Percentiles rank a stretch among this genome's conserved stretches.
Evolutionary conservation across 2,329 filamentous ascomycete genomes (phyloP).

Genomic region (Xylaria sp.): DNA sequence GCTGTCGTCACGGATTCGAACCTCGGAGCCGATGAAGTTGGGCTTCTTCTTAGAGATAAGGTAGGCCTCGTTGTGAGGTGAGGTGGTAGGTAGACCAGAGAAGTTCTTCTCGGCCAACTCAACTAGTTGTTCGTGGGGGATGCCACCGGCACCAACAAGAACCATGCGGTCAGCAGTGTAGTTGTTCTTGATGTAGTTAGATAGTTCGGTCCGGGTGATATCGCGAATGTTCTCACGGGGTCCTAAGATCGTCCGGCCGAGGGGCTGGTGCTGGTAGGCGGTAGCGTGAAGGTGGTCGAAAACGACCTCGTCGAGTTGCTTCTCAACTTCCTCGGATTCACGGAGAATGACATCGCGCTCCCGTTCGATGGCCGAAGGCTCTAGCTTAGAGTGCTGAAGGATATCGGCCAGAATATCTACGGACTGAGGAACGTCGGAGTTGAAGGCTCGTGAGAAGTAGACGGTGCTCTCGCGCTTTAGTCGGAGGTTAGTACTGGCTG

Average conservation of each 20-base stretch:
- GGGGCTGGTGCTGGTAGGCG: slow-evolving; percentile 93
- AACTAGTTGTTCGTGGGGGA: slow-evolving; percentile 93
- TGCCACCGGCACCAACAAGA: slow-evolving; percentile 90
- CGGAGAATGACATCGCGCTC: slow-evolving; percentile 98
- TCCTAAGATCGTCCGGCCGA: slow-evolving; percentile 96
- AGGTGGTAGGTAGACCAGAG: slow-evolving; percentile 74
- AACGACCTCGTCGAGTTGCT: slow-evolving; percentile 98
- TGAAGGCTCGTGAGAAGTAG: slow-evolving; percentile 99
- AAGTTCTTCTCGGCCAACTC: slow-evolving; percentile 98
- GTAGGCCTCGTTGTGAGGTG: slow-evolving; percentile 75
- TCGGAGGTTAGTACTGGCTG: slow-evolving; percentile 21
- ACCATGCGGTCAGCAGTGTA: slow-evolving; percentile 99
- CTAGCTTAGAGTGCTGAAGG: slow-evolving; percentile 98
- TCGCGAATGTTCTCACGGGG: slow-evolving; percentile 98
- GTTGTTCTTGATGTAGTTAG: slow-evolving; percentile 98
- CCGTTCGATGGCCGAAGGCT: slow-evolving; percentile 88
- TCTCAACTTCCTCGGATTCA: slow-evolving; percentile 99
- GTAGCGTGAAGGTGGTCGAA: slow-evolving; percentile 99
- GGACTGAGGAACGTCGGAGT: slow-evolving; percentile 92
- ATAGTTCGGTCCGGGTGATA: slow-evolving; percentile 89
- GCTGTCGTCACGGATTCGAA: slow-evolving; percentile 94
- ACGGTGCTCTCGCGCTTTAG: slow-evolving; percentile 98
- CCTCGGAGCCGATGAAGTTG: slow-evolving; percentile 95
- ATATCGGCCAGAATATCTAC: slow-evolving; percentile 99
- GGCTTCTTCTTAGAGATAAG: slow-evolving; percentile 84